Percentiles rank a stretch among this genome's conserved stretches.
Evolutionary conservation across 345 rosid species (phyloP).

Genomic region (Acer negundo): DNA sequence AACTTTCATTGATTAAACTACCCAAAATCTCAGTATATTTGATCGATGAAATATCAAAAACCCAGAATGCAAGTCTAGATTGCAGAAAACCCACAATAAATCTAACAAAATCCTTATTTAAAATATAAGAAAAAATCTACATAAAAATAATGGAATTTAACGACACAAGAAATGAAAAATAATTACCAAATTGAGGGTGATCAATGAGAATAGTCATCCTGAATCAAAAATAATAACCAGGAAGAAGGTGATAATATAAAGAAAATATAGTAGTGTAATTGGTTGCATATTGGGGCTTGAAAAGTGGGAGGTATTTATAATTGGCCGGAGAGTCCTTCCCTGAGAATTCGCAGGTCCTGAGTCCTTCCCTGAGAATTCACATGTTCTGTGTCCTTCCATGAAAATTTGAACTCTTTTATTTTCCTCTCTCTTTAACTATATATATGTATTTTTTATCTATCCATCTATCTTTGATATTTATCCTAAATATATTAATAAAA

Average conservation of each 20-base stretch:
- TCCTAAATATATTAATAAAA: too few species aligned
- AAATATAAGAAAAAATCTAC: not conserved
- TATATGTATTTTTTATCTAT: too few species aligned
- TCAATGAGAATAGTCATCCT: constrained; percentile 53
- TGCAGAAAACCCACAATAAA: not conserved
- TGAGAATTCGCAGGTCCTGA: constrained; percentile 40
- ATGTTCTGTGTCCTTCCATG: constrained; percentile 43
- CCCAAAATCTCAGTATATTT: not conserved
- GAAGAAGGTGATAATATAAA: not conserved
- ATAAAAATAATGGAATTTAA: too few species aligned
- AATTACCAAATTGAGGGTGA: constrained; percentile 47
- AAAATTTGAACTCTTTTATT: constrained; percentile 22
- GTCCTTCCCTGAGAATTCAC: constrained; percentile 46
- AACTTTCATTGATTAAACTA: not conserved
- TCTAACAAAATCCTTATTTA: not conserved
- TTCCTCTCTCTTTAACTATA: not conserved
- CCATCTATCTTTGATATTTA: too few species aligned
- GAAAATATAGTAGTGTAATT: not conserved
- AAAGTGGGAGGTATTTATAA: constrained; percentile 44
- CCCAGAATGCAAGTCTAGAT: not conserved
- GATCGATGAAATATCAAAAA: not conserved
- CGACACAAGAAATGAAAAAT: not conserved
- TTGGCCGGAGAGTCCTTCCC: constrained; percentile 48
- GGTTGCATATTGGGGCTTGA: not conserved
- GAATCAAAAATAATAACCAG: not conserved